These are phyloP conservation scores for Coleophoma crateriformis DNA, from an alignment of 2,329 filamentous ascomycete species.

Conservation along the genomic window DNA sequence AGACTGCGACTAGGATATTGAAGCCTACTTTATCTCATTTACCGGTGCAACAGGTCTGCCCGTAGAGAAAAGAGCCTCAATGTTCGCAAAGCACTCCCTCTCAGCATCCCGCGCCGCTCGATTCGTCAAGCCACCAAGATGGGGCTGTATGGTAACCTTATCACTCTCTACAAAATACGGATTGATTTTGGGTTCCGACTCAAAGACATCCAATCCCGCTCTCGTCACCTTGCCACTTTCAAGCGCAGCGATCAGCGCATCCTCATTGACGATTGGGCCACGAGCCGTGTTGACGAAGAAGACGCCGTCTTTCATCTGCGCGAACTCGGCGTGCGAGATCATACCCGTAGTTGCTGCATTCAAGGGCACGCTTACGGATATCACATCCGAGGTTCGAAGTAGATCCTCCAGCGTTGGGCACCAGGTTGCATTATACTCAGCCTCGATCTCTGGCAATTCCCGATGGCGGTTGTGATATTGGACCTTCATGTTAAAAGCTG, in stretches of 20 bases:
- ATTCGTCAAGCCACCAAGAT: slow-evolving; percentile 13
- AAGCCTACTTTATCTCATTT: slow-evolving; percentile 12
- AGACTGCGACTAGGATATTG: too few species aligned
- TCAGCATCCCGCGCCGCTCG: slow-evolving; percentile 36
- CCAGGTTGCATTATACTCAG: slow-evolving; percentile 41
- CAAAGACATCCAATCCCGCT: slow-evolving; percentile 74
- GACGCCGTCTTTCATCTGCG: slow-evolving; percentile 68
- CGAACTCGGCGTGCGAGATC: slow-evolving; percentile 62
- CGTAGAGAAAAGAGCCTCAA: slow-evolving; percentile 31
- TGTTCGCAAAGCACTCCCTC: slow-evolving; percentile 40
- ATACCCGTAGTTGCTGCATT: slow-evolving; percentile 68
- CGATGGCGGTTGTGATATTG: slow-evolving; percentile 66
- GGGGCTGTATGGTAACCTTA: background rate
- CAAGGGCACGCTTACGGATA: slow-evolving; percentile 71
- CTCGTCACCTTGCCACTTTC: slow-evolving; percentile 61
- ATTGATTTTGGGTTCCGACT: slow-evolving; percentile 60
- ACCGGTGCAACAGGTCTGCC: slow-evolving; percentile 34
- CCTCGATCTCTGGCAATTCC: slow-evolving; percentile 41
- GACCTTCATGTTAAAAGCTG: slow-evolving; percentile 67
- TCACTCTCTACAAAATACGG: background rate
- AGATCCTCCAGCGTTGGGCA: slow-evolving; percentile 67
- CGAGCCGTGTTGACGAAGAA: slow-evolving; percentile 75
- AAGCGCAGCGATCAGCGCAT: slow-evolving; percentile 66
- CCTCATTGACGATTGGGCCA: slow-evolving; percentile 73
- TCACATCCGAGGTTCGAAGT: slow-evolving; percentile 61